These are phyloP conservation scores for Arabis hirsuta DNA, from an alignment of 345 rosid species.

Conservation along the genomic window DNA sequence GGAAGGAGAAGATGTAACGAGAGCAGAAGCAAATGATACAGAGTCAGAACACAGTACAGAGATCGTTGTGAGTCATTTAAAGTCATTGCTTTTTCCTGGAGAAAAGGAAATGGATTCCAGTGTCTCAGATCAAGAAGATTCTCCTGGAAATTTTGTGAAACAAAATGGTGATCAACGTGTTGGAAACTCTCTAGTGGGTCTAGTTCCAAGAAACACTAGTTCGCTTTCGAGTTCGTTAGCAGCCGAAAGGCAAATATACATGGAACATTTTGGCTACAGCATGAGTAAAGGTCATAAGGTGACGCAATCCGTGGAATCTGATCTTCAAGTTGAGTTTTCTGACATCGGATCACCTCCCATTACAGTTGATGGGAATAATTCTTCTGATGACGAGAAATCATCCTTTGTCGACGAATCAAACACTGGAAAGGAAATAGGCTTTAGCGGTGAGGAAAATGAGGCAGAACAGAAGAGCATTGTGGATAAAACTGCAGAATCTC, in stretches of 20 bases:
- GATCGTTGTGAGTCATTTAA: constrained; percentile 31
- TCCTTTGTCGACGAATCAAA: constrained; percentile 52
- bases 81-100: constrained; percentile 42
- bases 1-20: constrained; percentile 17
- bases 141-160: constrained; percentile 30
- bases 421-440: constrained; percentile 46
- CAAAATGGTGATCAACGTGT: constrained; percentile 33
- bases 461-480: constrained; percentile 22
- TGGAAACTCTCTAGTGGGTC: constrained; percentile 38
- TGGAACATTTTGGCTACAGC: constrained; percentile 45
- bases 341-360: constrained; percentile 75
- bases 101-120: constrained; percentile 23
- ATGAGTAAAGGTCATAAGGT: constrained; percentile 51
- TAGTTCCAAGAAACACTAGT: constrained; percentile 47
- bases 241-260: constrained; percentile 45
- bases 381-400: constrained; percentile 59
- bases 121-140: not conserved
- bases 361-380: constrained; percentile 53
- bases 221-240: constrained; percentile 47
- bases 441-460: constrained; percentile 51
- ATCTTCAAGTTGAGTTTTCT: constrained; percentile 90
- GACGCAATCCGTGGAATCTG: constrained; percentile 74
- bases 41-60: constrained; percentile 36
- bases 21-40: constrained; percentile 24
- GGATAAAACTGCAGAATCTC: constrained; percentile 33